Percentiles rank a stretch among this genome's conserved stretches.
phyloP scores from a whole-genome alignment of 176 grass and related monocot species.

The Alloteropsis semialata region DNA sequence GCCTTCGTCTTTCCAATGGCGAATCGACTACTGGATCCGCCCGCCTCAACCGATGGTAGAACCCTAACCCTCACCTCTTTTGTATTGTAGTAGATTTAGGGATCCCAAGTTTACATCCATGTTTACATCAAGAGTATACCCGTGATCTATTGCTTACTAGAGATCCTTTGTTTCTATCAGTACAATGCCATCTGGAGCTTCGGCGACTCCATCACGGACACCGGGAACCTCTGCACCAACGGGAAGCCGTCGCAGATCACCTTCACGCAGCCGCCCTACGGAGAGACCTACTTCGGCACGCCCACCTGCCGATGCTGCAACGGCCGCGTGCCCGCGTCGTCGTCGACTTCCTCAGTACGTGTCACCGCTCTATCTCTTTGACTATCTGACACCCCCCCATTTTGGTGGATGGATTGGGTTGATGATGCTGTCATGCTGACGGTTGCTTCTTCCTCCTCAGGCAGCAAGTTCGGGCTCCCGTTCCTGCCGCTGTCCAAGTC shows the following conservation, averaged over 20 bases:
- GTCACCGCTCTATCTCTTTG: not conserved
- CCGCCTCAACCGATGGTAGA: too few species aligned
- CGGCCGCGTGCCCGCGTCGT: conserved; percentile 59
- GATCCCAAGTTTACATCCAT: too few species aligned
- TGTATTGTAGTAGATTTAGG: too few species aligned
- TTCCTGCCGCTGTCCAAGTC: conserved; percentile 60
- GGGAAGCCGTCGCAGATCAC: conserved; percentile 51
- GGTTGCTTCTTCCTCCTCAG: too few species aligned
- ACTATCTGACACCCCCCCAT: too few species aligned
- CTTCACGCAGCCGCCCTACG: conserved; percentile 69
- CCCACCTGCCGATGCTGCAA: conserved; percentile 65
- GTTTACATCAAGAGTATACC: too few species aligned
- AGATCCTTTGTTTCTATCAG: too few species aligned
- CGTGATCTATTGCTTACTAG: too few species aligned
- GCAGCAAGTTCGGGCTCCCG: conserved; percentile 42
- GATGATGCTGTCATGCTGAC: too few species aligned
- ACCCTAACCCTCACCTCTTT: too few species aligned
- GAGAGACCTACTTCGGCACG: conserved; percentile 64
- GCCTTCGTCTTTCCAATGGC: too few species aligned
- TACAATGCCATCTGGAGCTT: conserved; percentile 80
- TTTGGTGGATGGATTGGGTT: not conserved
- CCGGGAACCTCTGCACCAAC: conserved; percentile 64
- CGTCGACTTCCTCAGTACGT: conserved; percentile 61
- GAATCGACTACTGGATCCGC: too few species aligned
- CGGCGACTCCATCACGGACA: conserved; percentile 78